Evolutionary conservation across 2,329 filamentous ascomycete genomes (phyloP), one percentile per base, ranked within the genome.

Genomic region (Monosporascus sp.): DNA sequence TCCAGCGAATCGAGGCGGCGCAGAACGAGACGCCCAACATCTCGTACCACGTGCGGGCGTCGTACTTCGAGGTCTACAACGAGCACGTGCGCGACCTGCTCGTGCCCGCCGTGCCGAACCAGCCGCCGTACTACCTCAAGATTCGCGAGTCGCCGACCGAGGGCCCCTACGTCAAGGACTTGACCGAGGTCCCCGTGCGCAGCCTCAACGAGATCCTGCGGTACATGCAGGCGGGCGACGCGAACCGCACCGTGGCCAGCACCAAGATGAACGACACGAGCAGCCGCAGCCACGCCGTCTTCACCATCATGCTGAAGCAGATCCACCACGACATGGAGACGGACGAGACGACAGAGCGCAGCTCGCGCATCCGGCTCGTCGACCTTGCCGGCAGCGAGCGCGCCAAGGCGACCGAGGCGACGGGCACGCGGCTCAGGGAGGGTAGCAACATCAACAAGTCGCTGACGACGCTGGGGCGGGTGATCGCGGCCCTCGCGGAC

Each of bases 241-340:
- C 81, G 58, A 96, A 89, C 53, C 86, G 94, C 47, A 97, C 94
- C 0, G 87, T 84, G 20, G 94, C 94, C 15, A 91, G 89, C 67
- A 99, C 94, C 55, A 97, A 97, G 75, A 99, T 99, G 94, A 99
- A 99, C 72, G 94, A 99, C 71, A 97, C 93, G 3, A 96, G 90
- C 51, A 96, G 90, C 58, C 89, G 94, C 69, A 96, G 91, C 58
- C 94, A 99, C 67, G 91, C 94, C 7, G 94, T 99, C 53, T 99
- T 99, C 71, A 99, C 94, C 27, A 94, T 99, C 63, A 94, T 96
- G 75, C 80, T 99, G 54, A 97, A 96, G 74, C 94, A 97, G 71
- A 99, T 99, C 59, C 92, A 97, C 67, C 93, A 97, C 72, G 93
- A 97, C 63, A 87, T 97, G 74, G 88, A 91, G 50, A 95, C 91